Base-by-base conservation (phyloP, 345 rosid genomes). In the Populus pruinosa region DNA sequence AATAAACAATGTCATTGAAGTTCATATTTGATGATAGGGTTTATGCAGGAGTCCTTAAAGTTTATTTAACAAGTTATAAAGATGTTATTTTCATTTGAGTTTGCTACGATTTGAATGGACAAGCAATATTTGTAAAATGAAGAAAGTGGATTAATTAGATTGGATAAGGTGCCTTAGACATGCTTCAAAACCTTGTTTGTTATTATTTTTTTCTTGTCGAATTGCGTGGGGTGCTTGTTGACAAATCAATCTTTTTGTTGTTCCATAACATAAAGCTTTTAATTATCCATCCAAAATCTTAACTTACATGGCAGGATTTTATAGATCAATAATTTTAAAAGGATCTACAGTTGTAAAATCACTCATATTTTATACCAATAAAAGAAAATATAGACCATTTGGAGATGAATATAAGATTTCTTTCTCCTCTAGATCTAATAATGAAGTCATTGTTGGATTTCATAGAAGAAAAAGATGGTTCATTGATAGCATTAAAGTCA, bases 51-150 rank as follows among this genome's bases (percentile, higher is more conserved):
- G 80, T 83, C 29, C 80, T 79, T 0, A 73, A 83, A 64, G 31
- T 83, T 50, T 79, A 73, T 56, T 23, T 83, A 49, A 64, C 83
- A 33, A 73, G 81, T 47, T 64, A 35, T 8, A 79, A 72, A 55
- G 80, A 76, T 35, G 8, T 79, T 69, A 70, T 80, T 69, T 76
- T 79, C 25, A 73, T 80, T 0, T 41, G 73, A 29, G 83, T 65
- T 21, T 80, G 83, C 21, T 83, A 83, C 43, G 83, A 83, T 77
- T n/a, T 73, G 31, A 77, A 77, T 59, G 81, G 86, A 31, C 41
- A 83, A 73, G 61, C 73, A 5, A n/a, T n/a, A n/a, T n/a, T n/a
- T n/a, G 47, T 44, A 79, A 77, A 56, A 83, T 73, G 81, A 81
- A 72, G 86, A 81, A 39, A 77, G 38, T 23, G 67, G 69, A 39